Evolutionary conservation across 805 yeast species (phyloP).

Genomic region (Sugiyamaella americana): DNA sequence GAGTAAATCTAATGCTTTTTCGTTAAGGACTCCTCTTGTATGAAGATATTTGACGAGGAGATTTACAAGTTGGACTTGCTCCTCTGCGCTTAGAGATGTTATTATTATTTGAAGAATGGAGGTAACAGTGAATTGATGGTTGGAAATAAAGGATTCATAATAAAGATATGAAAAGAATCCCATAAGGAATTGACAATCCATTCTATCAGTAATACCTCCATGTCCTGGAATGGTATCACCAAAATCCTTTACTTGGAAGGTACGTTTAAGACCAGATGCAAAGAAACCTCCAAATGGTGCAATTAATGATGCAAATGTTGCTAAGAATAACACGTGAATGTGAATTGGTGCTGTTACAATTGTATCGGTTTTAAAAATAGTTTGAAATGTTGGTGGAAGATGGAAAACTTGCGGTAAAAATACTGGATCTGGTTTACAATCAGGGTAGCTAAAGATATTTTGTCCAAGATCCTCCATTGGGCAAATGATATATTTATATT

Average conservation of each 20-base stretch:
- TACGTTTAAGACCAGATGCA: conserved; percentile 95
- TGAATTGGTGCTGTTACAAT: conserved; percentile 78
- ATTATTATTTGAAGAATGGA: conserved; percentile 69
- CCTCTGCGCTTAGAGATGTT: conserved; percentile 58
- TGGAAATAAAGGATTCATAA: conserved; percentile 85
- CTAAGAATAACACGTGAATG: conserved; percentile 77
- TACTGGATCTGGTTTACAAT: conserved; percentile 85
- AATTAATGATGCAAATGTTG: conserved; percentile 91
- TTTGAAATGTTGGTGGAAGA: conserved; percentile 59
- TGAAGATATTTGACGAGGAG: conserved; percentile 52
- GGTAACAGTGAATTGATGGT: conserved; percentile 52
- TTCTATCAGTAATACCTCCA: conserved; percentile 95
- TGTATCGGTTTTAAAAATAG: conserved; percentile 40
- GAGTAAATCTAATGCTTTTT: too few species aligned
- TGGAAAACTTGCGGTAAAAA: conserved; percentile 73
- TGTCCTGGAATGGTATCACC: conserved; percentile 99
- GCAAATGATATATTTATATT: conserved; percentile 74
- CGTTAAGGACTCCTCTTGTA: conserved; percentile 23
- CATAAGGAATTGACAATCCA: conserved; percentile 97
- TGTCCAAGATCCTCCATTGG: conserved; percentile 61
- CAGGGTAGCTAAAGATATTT: conserved; percentile 49
- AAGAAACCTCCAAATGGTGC: conserved; percentile 99
- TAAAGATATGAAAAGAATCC: conserved; percentile 91
- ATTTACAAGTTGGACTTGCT: conserved; percentile 56
- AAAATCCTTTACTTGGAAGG: conserved; percentile 93